These are phyloP conservation scores for Wickerhamiella sergipiensis DNA, from an alignment of 805 yeast genomes.

Conservation along the genomic window DNA sequence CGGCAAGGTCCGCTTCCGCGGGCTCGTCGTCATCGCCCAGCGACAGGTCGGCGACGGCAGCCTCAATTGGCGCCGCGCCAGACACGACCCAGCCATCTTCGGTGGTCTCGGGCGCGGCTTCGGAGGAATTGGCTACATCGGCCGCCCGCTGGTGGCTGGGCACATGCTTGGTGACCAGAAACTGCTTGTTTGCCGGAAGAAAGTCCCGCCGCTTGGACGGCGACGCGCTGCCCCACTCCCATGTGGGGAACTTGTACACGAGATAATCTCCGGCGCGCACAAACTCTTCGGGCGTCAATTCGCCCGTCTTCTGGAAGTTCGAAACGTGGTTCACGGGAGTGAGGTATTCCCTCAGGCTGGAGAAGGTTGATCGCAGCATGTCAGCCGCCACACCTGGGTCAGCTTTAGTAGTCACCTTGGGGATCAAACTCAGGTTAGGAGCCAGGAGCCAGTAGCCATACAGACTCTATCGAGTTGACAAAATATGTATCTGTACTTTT, in stretches of 20 bases:
- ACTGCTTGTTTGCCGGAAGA: conserved; percentile 78
- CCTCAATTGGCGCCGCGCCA: background rate
- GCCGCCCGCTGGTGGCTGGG: conserved; percentile 68
- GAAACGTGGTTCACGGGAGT: conserved; percentile 86
- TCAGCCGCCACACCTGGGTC: background rate
- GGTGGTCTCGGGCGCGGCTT: conserved; percentile 23
- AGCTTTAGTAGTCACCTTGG: background rate
- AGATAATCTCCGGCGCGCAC: conserved; percentile 88
- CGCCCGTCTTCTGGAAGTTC: conserved; percentile 75
- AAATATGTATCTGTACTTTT: too few species aligned
- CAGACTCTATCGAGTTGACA: too few species aligned
- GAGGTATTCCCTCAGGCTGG: conserved; percentile 61
- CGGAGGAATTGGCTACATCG: conserved; percentile 24
- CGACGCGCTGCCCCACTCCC: conserved; percentile 73
- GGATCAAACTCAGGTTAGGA: too few species aligned
- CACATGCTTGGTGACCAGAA: conserved; percentile 74
- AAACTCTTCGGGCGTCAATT: conserved; percentile 91
- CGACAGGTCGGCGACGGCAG: conserved; percentile 7
- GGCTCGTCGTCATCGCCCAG: conserved; percentile 18
- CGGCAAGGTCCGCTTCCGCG: conserved; percentile 17
- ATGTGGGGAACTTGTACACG: conserved; percentile 85
- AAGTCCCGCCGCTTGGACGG: conserved; percentile 45
- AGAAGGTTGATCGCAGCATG: background rate
- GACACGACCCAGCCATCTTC: conserved; percentile 30
- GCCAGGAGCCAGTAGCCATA: too few species aligned